Evolutionary conservation across 1,139 yeast species (phyloP).

Genomic region (Debaryomyces nepalensis): DNA sequence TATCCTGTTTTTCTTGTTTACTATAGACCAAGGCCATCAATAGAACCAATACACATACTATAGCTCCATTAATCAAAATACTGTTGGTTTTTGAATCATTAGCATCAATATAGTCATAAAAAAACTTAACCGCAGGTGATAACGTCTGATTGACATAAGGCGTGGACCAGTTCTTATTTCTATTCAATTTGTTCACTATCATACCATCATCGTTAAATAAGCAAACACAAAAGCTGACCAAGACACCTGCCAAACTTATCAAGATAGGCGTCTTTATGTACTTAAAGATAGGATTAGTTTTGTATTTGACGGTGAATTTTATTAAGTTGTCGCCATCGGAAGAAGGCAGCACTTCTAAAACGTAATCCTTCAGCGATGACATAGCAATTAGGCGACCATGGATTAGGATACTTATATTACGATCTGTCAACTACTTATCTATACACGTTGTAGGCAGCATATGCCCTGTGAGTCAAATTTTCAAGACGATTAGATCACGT

Average conservation of each 20-base stretch:
- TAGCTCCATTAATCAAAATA: conserved; percentile 5
- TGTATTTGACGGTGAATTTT: conserved; percentile 21
- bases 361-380: conserved; percentile 39
- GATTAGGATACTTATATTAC: conserved; percentile 4
- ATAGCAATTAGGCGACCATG: conserved; percentile 23
- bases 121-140: conserved; percentile 1
- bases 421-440: conserved; percentile 5
- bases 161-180: not conserved
- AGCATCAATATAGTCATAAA: conserved; percentile 3
- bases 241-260: conserved; percentile 1
- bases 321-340: conserved; percentile 18
- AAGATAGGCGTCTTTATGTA: conserved; percentile 4
- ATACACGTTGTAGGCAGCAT: not conserved
- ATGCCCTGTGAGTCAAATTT: conserved; percentile 3
- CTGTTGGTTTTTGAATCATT: conserved; percentile 1
- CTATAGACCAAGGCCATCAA: conserved; percentile 15
- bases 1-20: conserved; percentile 37
- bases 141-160: conserved; percentile 1
- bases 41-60: conserved; percentile 13
- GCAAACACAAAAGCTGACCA: conserved; percentile 4
- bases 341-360: conserved; percentile 34
- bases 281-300: conserved; percentile 1
- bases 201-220: not conserved
- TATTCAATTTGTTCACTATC: not conserved
- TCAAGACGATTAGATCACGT: conserved; percentile 8